Conservation (phyloP, 129 eudicot species). For the Saposhnikovia divaricata region DNA sequence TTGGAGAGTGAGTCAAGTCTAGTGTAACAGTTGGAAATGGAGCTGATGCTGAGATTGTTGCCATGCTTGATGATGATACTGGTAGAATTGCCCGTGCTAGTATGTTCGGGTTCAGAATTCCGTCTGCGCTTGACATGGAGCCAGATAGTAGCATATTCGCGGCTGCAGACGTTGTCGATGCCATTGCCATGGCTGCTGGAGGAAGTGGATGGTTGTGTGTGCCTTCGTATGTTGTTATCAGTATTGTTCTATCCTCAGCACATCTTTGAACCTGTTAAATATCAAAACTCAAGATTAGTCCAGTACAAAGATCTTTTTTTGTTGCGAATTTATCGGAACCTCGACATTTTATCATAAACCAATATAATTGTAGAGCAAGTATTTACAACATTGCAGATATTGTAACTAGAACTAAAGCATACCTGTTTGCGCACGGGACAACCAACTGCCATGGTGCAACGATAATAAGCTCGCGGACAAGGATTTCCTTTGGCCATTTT, state of each 20-base stretch:
- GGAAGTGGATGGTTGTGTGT: conserved; percentile 91
- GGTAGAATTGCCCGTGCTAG: conserved; percentile 66
- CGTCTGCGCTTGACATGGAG: conserved; percentile 74
- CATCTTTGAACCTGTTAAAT: conserved; percentile 66
- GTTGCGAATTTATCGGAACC: too few relatives aligned
- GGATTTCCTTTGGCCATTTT: conserved; percentile 88
- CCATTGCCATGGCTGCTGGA: conserved; percentile 91
- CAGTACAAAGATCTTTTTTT: too few relatives aligned
- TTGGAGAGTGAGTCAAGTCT: conserved; percentile 77
- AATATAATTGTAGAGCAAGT: too few relatives aligned
- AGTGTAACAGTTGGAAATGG: conserved; percentile 87
- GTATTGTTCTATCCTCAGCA: conserved; percentile 69
- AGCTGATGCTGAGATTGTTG: conserved; percentile 83
- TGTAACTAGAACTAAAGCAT: background rate
- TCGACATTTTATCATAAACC: too few relatives aligned
- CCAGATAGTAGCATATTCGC: conserved; percentile 94
- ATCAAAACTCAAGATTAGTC: background rate
- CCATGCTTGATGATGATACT: conserved; percentile 41
- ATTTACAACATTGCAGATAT: too few relatives aligned
- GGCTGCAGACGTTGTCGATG: conserved; percentile 80
- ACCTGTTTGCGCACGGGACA: conserved; percentile 82
- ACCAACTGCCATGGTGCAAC: conserved; percentile 75
- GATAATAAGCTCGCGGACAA: conserved; percentile 76
- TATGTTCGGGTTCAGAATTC: conserved; percentile 61
- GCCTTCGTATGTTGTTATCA: conserved; percentile 86